These are phyloP conservation scores for Russula brevipes DNA, from an alignment of 768 basidiomycete genomes.

Conservation along the genomic window DNA sequence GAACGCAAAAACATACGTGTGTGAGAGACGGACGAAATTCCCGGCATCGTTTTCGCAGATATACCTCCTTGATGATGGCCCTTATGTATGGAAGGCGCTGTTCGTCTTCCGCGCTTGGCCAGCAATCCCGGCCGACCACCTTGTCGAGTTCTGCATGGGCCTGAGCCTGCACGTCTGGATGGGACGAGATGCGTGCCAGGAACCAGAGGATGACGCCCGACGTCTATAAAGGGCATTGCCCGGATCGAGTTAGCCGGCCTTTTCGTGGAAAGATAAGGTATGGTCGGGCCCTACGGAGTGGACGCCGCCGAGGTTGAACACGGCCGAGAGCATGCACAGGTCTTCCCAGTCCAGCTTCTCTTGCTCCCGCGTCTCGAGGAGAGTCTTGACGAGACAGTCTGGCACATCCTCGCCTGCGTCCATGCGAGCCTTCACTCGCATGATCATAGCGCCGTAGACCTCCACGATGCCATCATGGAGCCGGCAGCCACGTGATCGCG, in stretches of 20 bases:
- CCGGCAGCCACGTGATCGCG: slow-evolving; percentile 37
- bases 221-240: slow-evolving; percentile 30
- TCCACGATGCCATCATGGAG: slow-evolving; percentile 36
- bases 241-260: slow-evolving; percentile 1
- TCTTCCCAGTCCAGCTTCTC: slow-evolving; percentile 34
- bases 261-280: neutral
- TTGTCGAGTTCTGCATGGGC: slow-evolving; percentile 32
- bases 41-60: neutral
- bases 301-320: slow-evolving; percentile 35
- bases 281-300: slow-evolving; percentile 27
- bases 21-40: neutral
- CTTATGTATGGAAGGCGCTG: slow-evolving; percentile 28
- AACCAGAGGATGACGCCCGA: slow-evolving; percentile 35
- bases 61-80: slow-evolving; percentile 31
- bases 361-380: slow-evolving; percentile 30
- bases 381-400: slow-evolving; percentile 34
- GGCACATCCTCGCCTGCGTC: slow-evolving; percentile 33
- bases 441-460: slow-evolving; percentile 34
- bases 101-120: slow-evolving; percentile 28
- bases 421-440: slow-evolving; percentile 30
- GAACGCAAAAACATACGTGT: neutral
- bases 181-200: slow-evolving; percentile 25
- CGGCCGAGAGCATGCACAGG: slow-evolving; percentile 33
- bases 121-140: slow-evolving; percentile 26
- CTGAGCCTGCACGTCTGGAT: slow-evolving; percentile 29